Base-by-base conservation (phyloP, 2,329 filamentous ascomycete genomes). In the Hypoxylon sp. region DNA sequence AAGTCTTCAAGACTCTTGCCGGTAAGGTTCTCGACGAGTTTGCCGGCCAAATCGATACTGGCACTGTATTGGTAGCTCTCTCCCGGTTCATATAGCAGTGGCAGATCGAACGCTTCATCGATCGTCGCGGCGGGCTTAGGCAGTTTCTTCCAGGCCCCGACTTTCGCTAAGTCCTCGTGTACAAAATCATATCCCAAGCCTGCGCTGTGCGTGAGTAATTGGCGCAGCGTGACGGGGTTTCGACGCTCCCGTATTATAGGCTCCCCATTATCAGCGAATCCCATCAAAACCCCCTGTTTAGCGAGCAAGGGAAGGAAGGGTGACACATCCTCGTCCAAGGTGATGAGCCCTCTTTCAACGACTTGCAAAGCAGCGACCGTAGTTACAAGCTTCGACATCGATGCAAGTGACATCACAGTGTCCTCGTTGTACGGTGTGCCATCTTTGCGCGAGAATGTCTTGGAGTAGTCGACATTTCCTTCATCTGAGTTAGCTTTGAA, bases 131-230 rank as follows among this genome's bases (percentile, higher is more conserved):
- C 11, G 3, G 22, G 11, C 3, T 9, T 11, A 6, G 33, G n/a
- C 58, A 17, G 22, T 14, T 53, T 65, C 51, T 44, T 70, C 61
- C 33, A 66, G 35, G 57, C 42, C 3, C 19, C 31, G 42, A 50
- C 46, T 54, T 62, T 70, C 24, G 31, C 52, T 48, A 75, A 39
- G 14, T 33, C 37, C 39, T 63, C 58, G 39, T 77, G 50, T 17
- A 80, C 51, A 51, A 81, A 80, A 35, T 79, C 75, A 72, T 87
- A 87, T 4, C 70, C 73, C 0, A 78, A 67, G 1, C 85, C 85
- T 0, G 81, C 79, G 29, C 80, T 81, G 70, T 87, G 85, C 1
- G 81, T 83, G 3, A 87, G 78, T 1, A 87, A 78, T 42, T 82
- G 80, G n/a, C 79, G 76, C 4, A 86, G 75, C 3, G 83, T 85